Evolutionary conservation across 2,329 filamentous ascomycete genomes (phyloP), one percentile per base, ranked within the genome.

Genomic region (Ceratocystis albifundus): DNA sequence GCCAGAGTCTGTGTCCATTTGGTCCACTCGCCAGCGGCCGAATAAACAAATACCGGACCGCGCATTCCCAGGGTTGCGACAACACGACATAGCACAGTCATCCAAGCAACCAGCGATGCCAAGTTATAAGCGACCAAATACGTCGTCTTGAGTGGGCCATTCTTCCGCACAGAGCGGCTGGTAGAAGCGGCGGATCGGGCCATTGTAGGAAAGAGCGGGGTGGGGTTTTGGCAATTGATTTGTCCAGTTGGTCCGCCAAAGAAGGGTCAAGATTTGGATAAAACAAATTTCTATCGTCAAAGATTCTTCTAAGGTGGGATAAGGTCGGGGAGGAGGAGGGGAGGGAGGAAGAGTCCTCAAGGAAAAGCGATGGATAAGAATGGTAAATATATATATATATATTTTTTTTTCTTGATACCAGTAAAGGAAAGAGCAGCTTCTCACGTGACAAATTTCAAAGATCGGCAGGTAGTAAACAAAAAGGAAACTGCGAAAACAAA

Each of bases 101-200:
- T 77, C 94, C 94, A 99, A 65, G 93, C 83, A 25, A 85, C 74
- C 68, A 90, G 84, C 65, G 87, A 95, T 70, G 87, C 73, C 71
- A 85, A 81, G 77, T 97, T 97, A 83, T 97, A 99, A 71, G 86
- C 78, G 73, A 92, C 81, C 65, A 97, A 84, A 78, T 96, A 96
- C 73, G 77, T 78, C 66, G 78, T 81, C 74, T 84, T 86, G 69
- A 80, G 30, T 71, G 68, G 67, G 64, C 66, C 64, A 36, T 64
- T 66, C 50, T 68, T 66, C 46, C 64, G 65, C 46, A 61, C 59
- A 57, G 66, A 8, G 69, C 67, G 65, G 71, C 71, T 70, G 73
- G 74, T 57, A 64, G 55, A 20, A 50, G 57, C 30, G 36, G 22
- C 30, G 41, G 66, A 20, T 20, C 20, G 41, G 46, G 66, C 28